Percentiles rank a stretch among this genome's conserved stretches.
These are phyloP conservation scores for Mortierella sp. DNA, from an alignment of 371 early-diverging fungal genomes.

Conservation along the genomic window DNA sequence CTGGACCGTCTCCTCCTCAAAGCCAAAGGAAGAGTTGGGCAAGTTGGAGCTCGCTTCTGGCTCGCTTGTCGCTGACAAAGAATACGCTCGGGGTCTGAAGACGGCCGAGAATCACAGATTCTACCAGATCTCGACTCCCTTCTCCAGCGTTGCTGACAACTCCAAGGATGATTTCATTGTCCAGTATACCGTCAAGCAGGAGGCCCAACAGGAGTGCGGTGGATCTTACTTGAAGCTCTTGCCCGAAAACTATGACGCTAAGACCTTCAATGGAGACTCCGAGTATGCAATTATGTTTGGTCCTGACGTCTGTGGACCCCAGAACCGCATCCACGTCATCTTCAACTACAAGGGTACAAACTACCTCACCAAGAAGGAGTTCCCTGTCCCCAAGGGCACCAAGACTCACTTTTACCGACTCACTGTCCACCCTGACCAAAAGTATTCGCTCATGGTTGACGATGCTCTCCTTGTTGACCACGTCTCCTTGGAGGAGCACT, in stretches of 20 bases:
- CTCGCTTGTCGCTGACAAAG: conserved; percentile 82
- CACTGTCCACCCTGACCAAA: conserved; percentile 89
- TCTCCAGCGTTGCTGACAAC: conserved; percentile 78
- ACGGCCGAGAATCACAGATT: conserved; percentile 87
- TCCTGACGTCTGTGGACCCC: conserved; percentile 95
- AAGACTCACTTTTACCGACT: conserved; percentile 92
- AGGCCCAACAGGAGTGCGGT: conserved; percentile 94
- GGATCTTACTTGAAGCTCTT: conserved; percentile 95
- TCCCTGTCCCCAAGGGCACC: conserved; percentile 77
- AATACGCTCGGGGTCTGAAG: conserved; percentile 75
- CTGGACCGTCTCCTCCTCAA: conserved; percentile 79
- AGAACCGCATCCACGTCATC: conserved; percentile 95
- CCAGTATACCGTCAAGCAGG: conserved; percentile 97
- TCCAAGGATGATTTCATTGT: conserved; percentile 79
- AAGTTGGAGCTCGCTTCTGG: conserved; percentile 78
- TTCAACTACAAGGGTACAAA: conserved; percentile 94
- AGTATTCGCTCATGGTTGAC: conserved; percentile 84
- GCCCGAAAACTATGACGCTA: conserved; percentile 70
- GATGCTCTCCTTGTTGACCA: conserved; percentile 57
- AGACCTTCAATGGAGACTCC: conserved; percentile 86
- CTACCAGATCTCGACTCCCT: conserved; percentile 85
- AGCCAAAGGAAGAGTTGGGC: conserved; percentile 80
- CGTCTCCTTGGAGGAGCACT: conserved; percentile 86
- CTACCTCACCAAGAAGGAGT: conserved; percentile 73
- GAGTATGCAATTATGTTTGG: conserved; percentile 96